These are phyloP conservation scores for Aegilops longissima DNA, from an alignment of 176 grass and related monocot genomes.

Conservation along the genomic window DNA sequence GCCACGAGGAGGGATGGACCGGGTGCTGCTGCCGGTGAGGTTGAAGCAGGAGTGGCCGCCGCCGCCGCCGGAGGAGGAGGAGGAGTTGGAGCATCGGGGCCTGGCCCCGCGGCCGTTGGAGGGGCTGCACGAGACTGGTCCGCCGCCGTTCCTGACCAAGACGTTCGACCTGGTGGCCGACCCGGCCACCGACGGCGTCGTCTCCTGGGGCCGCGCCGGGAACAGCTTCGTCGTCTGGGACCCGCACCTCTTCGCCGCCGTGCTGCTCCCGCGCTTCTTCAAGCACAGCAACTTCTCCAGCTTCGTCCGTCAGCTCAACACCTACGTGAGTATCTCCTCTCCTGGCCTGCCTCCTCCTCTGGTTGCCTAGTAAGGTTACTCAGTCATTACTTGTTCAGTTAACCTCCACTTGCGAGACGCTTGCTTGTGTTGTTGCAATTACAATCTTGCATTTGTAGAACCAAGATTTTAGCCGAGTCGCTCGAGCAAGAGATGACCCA, in stretches of 20 bases:
- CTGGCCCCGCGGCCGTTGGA: constrained; percentile 54
- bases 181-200: constrained; percentile 57
- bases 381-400: neutral
- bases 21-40: constrained; percentile 5
- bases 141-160: constrained; percentile 81
- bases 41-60: constrained; percentile 60
- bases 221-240: constrained; percentile 90
- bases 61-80: constrained; percentile 2
- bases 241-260: constrained; percentile 59
- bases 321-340: constrained; percentile 13
- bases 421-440: neutral
- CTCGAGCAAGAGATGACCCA: neutral
- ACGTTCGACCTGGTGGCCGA: constrained; percentile 79
- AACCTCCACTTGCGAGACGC: neutral
- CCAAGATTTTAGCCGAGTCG: neutral
- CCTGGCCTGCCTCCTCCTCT: neutral
- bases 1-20: constrained; percentile 9
- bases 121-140: constrained; percentile 58
- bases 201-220: constrained; percentile 58
- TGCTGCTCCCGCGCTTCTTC: constrained; percentile 70
- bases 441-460: neutral
- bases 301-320: constrained; percentile 86
- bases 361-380: neutral
- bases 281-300: constrained; percentile 98
- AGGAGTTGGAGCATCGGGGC: neutral